Percentiles rank a stretch among this genome's conserved stretches.
phyloP scores from a whole-genome alignment of 1,284 basidiomycete genomes.

The Fomitopsis schrenkii region DNA sequence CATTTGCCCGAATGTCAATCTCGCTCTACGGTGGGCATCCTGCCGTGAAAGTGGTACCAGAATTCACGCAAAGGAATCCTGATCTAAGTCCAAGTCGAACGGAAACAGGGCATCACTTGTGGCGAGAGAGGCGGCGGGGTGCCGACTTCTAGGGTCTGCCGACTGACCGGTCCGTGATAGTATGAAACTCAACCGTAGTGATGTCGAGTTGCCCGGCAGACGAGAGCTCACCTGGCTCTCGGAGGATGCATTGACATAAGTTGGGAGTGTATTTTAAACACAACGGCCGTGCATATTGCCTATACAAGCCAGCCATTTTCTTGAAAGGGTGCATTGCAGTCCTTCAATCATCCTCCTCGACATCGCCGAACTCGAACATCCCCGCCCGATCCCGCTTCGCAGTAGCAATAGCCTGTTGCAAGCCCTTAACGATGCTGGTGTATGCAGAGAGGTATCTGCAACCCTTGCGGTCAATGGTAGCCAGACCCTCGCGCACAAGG shows the following conservation, averaged over 20 bases:
- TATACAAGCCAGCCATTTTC: background rate
- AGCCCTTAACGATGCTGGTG: slow-evolving; percentile 62
- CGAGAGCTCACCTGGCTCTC: background rate
- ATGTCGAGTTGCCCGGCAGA: background rate
- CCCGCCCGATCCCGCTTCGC: slow-evolving; percentile 78
- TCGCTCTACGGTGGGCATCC: no score
- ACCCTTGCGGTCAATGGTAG: slow-evolving; percentile 73
- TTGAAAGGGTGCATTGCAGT: background rate
- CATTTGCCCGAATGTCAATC: no score
- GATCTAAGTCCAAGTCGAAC: no score
- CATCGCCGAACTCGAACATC: slow-evolving; percentile 87
- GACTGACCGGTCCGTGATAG: no score
- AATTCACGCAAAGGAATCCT: no score
- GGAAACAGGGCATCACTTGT: no score
- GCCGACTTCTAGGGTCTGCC: no score
- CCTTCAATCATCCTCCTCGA: slow-evolving; percentile 62
- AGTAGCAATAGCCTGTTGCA: slow-evolving; percentile 55
- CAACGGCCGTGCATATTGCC: background rate
- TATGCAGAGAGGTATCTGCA: slow-evolving; percentile 74
- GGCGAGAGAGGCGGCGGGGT: no score
- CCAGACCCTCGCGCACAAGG: slow-evolving; percentile 76
- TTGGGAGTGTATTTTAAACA: background rate
- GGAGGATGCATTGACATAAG: background rate
- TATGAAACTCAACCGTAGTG: background rate
- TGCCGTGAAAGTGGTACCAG: no score